Evolutionary conservation across 768 basidiomycete species (phyloP), one percentile per base, ranked within the genome.

Genomic region (Boletus barrowsii): DNA sequence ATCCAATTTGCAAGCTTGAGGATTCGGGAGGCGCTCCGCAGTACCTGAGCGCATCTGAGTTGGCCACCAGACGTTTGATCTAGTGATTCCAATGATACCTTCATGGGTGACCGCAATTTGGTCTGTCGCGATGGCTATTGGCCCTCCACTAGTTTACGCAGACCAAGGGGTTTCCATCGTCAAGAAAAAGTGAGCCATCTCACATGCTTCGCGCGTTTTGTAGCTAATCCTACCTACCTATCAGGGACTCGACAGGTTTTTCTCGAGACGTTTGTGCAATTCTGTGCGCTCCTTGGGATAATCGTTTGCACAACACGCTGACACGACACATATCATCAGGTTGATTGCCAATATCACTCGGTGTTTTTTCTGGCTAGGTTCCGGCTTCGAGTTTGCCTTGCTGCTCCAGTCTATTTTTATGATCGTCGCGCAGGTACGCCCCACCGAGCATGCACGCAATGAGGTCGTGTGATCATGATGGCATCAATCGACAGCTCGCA

Each of bases 341-440:
- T 75, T 92, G 32, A 76, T 89, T 55, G 89, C 90, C 47, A 93
- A 93, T 69, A 90, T 93, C 49, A 87, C 87, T 24, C 79, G 91
- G 64, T 93, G 91, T 69, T 93, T 92, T 76, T 93, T 93, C 73
- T 93, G 91, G 91, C 73, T 93, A 35, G 91, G 91, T 51, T 75
- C 85, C 37, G 87, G 65, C 49, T 93, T 91, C 68, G 91, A 93
- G 73, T 71, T 79, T 43, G 80, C 90, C 3, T 72, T 93, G 48
- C 75, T 93, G n/a, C 60, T 90, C 10, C 91, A 93, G 70, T 90
- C 89, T 17, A 70, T 93, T 52, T 74, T 93, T 48, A 90, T 93
- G 91, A 92, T 93, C 56, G 57, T 87, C 42, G 83, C 90, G 15
- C 91, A 93, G 74, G 90, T 89, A 63, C 49, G 78, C 63, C 37